These are phyloP conservation scores for Ceratocystis albifundus DNA, from an alignment of 2,329 filamentous ascomycete species.

Conservation along the genomic window DNA sequence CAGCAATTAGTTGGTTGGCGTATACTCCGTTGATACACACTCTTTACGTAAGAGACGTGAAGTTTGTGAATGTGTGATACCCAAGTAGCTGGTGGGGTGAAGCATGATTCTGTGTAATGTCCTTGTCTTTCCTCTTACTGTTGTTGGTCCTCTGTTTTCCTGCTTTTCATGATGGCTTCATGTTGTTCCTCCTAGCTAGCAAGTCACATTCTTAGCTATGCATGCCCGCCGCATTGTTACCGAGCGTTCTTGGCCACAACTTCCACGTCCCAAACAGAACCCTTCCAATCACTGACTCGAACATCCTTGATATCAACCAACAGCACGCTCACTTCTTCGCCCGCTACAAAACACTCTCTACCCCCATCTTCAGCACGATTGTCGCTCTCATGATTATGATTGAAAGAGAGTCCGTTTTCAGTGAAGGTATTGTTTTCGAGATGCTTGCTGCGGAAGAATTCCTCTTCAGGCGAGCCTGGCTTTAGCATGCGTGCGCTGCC, in stretches of 20 bases:
- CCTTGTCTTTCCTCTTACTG: neutral
- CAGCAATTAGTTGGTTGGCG: neutral
- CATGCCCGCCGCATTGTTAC: neutral
- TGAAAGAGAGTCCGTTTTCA: constrained; percentile 35
- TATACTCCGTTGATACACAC: too few species aligned
- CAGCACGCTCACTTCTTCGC: constrained; percentile 76
- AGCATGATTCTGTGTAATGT: neutral
- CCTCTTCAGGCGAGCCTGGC: constrained; percentile 66
- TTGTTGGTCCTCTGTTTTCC: neutral
- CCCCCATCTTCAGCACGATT: constrained; percentile 38
- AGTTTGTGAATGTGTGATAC: neutral
- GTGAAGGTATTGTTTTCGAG: constrained; percentile 87
- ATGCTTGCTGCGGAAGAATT: constrained; percentile 71
- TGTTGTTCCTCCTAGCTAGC: neutral
- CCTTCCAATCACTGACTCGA: constrained; percentile 88
- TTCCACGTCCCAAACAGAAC: constrained; percentile 60
- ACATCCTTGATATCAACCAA: constrained; percentile 75
- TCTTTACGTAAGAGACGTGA: neutral
- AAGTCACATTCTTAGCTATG: neutral
- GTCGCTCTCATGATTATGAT: constrained; percentile 29
- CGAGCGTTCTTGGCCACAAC: constrained; percentile 12
- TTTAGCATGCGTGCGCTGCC: constrained; percentile 68
- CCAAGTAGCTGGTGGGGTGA: neutral
- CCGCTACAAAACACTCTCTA: constrained; percentile 59
- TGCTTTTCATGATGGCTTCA: neutral